Percentiles rank a stretch among this genome's conserved stretches.
These are phyloP conservation scores for Xylaria cubensis DNA, from an alignment of 495 filamentous ascomycete genomes.

Conservation along the genomic window DNA sequence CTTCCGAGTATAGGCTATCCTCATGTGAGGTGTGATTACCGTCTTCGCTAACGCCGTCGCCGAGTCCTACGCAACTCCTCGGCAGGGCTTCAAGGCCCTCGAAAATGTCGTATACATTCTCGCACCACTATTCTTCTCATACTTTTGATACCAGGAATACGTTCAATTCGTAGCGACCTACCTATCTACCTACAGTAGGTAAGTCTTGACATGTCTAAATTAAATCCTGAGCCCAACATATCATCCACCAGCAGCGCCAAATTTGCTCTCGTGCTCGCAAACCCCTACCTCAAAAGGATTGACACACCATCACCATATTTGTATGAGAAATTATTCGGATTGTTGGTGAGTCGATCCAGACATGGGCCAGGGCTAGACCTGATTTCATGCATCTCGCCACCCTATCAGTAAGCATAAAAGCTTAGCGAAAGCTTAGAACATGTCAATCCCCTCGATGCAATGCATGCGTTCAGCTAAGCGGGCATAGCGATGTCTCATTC, in stretches of 20 bases:
- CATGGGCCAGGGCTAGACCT: not conserved
- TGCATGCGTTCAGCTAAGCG: not conserved
- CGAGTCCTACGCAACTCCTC: not conserved
- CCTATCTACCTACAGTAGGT: not conserved
- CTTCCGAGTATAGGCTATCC: not conserved
- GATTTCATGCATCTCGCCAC: not conserved
- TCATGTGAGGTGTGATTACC: not conserved
- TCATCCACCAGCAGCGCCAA: not conserved
- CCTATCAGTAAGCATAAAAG: slow-evolving; percentile 2
- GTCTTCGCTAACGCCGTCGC: not conserved
- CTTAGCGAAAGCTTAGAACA: not conserved
- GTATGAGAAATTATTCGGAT: not conserved
- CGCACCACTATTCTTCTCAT: not conserved
- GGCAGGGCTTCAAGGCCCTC: not conserved
- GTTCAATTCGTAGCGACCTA: not conserved
- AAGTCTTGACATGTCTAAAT: not conserved
- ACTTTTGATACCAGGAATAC: not conserved
- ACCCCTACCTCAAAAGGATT: not conserved
- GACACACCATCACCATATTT: not conserved
- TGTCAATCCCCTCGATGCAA: not conserved
- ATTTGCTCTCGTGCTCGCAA: not conserved
- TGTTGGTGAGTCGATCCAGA: not conserved
- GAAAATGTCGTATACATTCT: not conserved
- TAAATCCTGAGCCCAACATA: not conserved
- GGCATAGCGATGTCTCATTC: not conserved